phyloP scores from a whole-genome alignment of 2,329 filamentous ascomycete genomes.

The Nemania serpens region DNA sequence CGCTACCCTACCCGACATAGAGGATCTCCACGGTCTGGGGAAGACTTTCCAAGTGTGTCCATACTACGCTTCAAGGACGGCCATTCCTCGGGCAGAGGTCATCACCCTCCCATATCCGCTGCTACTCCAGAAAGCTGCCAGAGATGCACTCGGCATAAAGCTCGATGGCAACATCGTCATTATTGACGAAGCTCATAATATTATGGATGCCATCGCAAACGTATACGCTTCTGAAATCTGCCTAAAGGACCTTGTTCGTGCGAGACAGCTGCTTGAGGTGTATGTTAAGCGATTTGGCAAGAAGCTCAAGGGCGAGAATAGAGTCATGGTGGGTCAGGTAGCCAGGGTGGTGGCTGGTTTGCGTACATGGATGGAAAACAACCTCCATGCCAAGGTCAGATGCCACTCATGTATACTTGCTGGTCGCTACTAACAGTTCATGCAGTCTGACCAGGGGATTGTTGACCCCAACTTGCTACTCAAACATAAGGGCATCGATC shows the following conservation, averaged over 20 bases:
- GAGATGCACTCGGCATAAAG: constrained; percentile 85
- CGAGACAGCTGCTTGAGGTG: constrained; percentile 73
- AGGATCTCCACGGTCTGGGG: constrained; percentile 81
- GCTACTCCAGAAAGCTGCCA: constrained; percentile 81
- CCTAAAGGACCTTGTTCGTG: constrained; percentile 72
- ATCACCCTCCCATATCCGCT: constrained; percentile 92
- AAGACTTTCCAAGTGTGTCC: constrained; percentile 83
- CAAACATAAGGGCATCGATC: constrained; percentile 84
- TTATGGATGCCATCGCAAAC: constrained; percentile 90
- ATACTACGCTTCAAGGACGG: constrained; percentile 91
- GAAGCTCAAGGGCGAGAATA: constrained; percentile 85
- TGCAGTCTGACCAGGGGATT: constrained; percentile 63
- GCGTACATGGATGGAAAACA: constrained; percentile 66
- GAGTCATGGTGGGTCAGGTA: constrained; percentile 87
- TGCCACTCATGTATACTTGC: background rate
- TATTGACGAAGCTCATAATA: constrained; percentile 95
- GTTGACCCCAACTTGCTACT: constrained; percentile 75
- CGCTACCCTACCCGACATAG: constrained; percentile 88
- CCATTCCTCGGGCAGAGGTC: constrained; percentile 84
- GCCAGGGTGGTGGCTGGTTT: constrained; percentile 83
- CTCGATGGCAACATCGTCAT: constrained; percentile 90
- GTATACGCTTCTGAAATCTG: constrained; percentile 82
- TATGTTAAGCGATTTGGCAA: constrained; percentile 91
- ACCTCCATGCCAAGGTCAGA: constrained; percentile 53
- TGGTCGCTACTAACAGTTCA: constrained; percentile 26